These are phyloP conservation scores for Austroboletus niveus DNA, from an alignment of 1,284 basidiomycete genomes.

Conservation along the genomic window DNA sequence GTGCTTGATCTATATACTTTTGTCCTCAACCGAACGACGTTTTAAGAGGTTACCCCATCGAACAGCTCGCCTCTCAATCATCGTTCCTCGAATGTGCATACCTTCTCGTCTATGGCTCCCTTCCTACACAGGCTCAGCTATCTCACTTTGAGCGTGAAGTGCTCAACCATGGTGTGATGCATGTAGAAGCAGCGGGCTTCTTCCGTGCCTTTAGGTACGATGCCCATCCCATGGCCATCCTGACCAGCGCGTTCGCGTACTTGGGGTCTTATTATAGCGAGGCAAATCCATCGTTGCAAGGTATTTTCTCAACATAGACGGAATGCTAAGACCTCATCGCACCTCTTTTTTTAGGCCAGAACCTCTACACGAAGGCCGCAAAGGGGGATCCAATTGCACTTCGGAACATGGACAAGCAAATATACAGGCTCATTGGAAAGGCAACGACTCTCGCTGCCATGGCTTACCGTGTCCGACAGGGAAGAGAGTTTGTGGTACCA, in stretches of 20 bases:
- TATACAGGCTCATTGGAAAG: constrained; percentile 83
- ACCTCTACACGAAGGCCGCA: constrained; percentile 70
- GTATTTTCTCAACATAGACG: constrained; percentile 29
- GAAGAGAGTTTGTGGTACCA: constrained; percentile 82
- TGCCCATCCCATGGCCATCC: constrained; percentile 85
- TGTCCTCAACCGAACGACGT: background rate
- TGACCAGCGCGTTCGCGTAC: constrained; percentile 83
- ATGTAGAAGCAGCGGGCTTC: constrained; percentile 78
- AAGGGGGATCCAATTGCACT: constrained; percentile 56
- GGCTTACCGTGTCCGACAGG: constrained; percentile 87
- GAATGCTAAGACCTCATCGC: background rate
- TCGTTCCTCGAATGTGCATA: constrained; percentile 82
- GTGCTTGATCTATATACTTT: background rate
- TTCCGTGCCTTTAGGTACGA: constrained; percentile 85
- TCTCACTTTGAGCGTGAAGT: constrained; percentile 69
- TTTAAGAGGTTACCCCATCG: constrained; percentile 85
- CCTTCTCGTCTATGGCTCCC: constrained; percentile 81
- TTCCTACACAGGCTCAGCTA: constrained; percentile 69
- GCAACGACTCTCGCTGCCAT: constrained; percentile 87
- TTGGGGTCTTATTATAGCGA: constrained; percentile 83
- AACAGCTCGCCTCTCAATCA: constrained; percentile 78
- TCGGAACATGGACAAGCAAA: constrained; percentile 85
- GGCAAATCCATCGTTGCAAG: constrained; percentile 77
- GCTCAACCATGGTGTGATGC: constrained; percentile 73
- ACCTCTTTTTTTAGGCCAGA: constrained; percentile 56